Evolutionary conservation across 441 rosid species (phyloP).

Genomic region (Brassica balearica): DNA sequence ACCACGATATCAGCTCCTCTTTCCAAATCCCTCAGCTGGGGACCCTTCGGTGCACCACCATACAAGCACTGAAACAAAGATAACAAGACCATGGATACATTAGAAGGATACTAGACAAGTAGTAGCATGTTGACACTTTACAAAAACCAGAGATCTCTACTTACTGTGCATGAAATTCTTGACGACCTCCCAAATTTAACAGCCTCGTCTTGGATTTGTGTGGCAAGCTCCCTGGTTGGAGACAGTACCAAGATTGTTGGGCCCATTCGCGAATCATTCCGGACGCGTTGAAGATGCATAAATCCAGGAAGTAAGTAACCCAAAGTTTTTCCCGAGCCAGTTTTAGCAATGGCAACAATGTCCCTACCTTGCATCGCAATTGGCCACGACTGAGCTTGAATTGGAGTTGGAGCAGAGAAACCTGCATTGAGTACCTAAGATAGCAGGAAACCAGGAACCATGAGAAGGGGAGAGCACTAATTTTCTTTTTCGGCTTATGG

Average conservation of each 20-base stretch:
- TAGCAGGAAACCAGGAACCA: constrained; percentile 68
- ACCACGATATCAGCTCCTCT: constrained; percentile 96
- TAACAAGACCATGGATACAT: background rate
- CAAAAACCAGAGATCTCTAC: constrained; percentile 29
- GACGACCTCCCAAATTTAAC: constrained; percentile 92
- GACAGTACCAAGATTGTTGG: constrained; percentile 95
- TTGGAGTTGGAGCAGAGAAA: constrained; percentile 95
- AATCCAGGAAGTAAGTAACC: constrained; percentile 95
- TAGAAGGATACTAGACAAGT: background rate
- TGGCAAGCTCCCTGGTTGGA: constrained; percentile 98
- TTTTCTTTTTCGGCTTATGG: constrained; percentile 47
- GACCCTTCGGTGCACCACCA: constrained; percentile 98
- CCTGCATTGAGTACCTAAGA: constrained; percentile 95
- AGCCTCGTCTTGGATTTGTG: constrained; percentile 96
- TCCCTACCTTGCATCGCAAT: constrained; percentile 91
- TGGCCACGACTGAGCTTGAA: constrained; percentile 99
- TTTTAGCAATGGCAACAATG: constrained; percentile 97
- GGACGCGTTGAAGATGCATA: constrained; percentile 74
- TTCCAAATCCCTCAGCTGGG: constrained; percentile 90
- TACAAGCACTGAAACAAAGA: constrained; percentile 77
- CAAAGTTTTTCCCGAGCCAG: constrained; percentile 98
- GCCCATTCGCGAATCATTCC: constrained; percentile 78
- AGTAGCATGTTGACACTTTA: constrained; percentile 6
- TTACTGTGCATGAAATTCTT: constrained; percentile 87
- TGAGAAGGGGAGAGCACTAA: constrained; percentile 62